These are phyloP conservation scores for Beauveria australis DNA, from an alignment of 2,329 filamentous ascomycete genomes.

Conservation along the genomic window DNA sequence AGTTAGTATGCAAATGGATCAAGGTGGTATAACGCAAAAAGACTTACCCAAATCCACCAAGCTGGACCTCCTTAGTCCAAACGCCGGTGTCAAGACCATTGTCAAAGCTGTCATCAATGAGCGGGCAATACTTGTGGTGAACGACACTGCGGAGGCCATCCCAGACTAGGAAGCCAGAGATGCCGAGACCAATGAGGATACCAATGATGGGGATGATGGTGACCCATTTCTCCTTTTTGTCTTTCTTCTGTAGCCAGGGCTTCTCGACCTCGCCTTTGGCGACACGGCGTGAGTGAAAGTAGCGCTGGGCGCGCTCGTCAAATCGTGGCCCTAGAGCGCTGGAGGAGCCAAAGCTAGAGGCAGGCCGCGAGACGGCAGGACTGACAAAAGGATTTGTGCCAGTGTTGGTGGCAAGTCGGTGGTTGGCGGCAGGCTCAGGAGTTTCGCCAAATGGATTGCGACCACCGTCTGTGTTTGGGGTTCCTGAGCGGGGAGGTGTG, in stretches of 20 bases:
- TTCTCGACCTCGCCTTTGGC: slow-evolving; percentile 66
- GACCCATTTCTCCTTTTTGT: slow-evolving; percentile 79
- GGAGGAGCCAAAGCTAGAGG: slow-evolving; percentile 39
- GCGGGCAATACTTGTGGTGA: slow-evolving; percentile 63
- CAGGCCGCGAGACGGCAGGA: slow-evolving; percentile 35
- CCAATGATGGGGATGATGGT: slow-evolving; percentile 71
- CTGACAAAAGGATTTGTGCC: slow-evolving; percentile 39
- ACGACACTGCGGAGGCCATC: slow-evolving; percentile 65
- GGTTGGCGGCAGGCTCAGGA: slow-evolving; percentile 27
- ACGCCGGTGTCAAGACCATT: slow-evolving; percentile 48
- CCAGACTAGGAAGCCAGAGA: slow-evolving; percentile 66
- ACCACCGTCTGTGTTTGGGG: slow-evolving; percentile 32
- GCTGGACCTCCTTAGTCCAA: slow-evolving; percentile 68
- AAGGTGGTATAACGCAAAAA: background rate
- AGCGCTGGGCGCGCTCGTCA: slow-evolving; percentile 38
- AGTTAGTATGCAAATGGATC: slow-evolving; percentile 5
- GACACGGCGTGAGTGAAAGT: slow-evolving; percentile 67
- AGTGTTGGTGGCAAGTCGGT: slow-evolving; percentile 17
- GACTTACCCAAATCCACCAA: slow-evolving; percentile 68
- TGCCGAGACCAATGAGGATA: slow-evolving; percentile 56
- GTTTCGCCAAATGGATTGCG: slow-evolving; percentile 35
- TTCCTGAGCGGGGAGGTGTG: slow-evolving; percentile 33
- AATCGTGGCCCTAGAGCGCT: slow-evolving; percentile 29
- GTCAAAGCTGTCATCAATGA: slow-evolving; percentile 58
- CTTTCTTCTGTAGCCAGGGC: slow-evolving; percentile 66